Percentiles rank a stretch among this genome's conserved stretches.
phyloP scores from a whole-genome alignment of 768 basidiomycete genomes.

The Tricholoma terreum region DNA sequence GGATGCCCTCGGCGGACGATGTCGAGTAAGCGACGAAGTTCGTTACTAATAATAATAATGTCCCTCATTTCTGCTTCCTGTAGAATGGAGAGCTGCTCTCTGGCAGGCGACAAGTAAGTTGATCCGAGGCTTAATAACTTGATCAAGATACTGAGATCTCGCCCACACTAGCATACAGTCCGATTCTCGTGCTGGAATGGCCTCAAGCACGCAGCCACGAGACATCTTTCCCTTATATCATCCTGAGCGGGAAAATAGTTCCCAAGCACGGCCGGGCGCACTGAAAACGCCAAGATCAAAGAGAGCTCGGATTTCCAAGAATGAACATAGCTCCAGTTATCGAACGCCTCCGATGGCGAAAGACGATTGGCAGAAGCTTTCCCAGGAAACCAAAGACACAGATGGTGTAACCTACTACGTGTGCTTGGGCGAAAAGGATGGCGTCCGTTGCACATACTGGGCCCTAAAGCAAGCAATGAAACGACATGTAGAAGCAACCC shows the following conservation, averaged over 20 bases:
- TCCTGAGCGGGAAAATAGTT: not conserved
- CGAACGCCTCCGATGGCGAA: not conserved
- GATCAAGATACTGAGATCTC: not conserved
- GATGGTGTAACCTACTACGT: conserved; percentile 6
- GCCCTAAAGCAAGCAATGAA: conserved; percentile 23
- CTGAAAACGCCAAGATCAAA: not conserved
- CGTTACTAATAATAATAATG: not conserved
- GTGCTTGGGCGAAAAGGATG: conserved; percentile 9
- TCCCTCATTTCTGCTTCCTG: not conserved
- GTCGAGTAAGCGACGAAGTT: not conserved
- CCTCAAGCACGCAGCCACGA: not conserved
- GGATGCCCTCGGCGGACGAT: not conserved
- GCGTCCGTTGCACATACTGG: conserved; percentile 9
- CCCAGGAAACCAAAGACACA: not conserved
- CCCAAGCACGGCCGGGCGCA: not conserved
- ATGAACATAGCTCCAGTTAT: not conserved
- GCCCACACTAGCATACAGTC: not conserved
- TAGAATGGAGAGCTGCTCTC: not conserved
- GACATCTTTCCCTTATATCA: not conserved
- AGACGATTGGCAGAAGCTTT: conserved; percentile 11
- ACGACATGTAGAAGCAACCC: conserved; percentile 22
- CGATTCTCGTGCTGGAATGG: not conserved
- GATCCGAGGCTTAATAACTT: too few relatives aligned
- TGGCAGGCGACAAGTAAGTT: not conserved
- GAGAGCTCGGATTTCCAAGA: not conserved